Base-by-base conservation (phyloP, 306 rosid species). In the Dryas drummondii region DNA sequence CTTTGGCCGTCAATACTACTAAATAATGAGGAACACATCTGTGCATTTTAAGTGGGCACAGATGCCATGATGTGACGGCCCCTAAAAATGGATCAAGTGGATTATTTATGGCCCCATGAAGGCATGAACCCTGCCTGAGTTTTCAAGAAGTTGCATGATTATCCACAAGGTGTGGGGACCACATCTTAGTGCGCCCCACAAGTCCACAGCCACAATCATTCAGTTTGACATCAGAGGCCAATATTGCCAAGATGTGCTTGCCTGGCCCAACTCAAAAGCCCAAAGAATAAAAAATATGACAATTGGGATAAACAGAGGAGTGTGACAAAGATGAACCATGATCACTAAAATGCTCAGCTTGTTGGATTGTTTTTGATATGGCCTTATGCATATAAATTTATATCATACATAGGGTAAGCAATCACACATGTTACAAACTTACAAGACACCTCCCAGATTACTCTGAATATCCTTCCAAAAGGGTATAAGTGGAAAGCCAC, bases 131-230 rank as follows among this genome's bases (percentile, higher is more conserved):
- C 37, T 27, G 1, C 37, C 37, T 32, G 46, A 49, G 48, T 26
- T 57, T 60, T 56, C 10, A 67, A 67, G 9, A 63, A 5, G 9
- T 3, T 0, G 51, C 4, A 68, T 56, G 42, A 57, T 68, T 27
- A 9, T 66, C 37, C n/a, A 53, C 19, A 41, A 8, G 32, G 62
- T 50, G 44, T 16, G 4, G 67, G 79, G 59, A 62, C 74, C 52
- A 67, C 46, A 32, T 3, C 9, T 12, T 47, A 4, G 59, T 61
- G 27, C 12, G 22, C 27, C 58, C 58, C 49, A 41, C 49, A 5
- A 5, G 22, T 22, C 22, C 22, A 22, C 22, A 57, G 2, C 37
- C 37, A 32, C 75, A 64, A 52, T 75, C 26, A 65, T 75, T 51
- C 11, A 17, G 44, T 22, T 65, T 64, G 27, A 74, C 41, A 5